Base-by-base conservation (phyloP, 208 protist species). In the Crithidia sp. region DNA sequence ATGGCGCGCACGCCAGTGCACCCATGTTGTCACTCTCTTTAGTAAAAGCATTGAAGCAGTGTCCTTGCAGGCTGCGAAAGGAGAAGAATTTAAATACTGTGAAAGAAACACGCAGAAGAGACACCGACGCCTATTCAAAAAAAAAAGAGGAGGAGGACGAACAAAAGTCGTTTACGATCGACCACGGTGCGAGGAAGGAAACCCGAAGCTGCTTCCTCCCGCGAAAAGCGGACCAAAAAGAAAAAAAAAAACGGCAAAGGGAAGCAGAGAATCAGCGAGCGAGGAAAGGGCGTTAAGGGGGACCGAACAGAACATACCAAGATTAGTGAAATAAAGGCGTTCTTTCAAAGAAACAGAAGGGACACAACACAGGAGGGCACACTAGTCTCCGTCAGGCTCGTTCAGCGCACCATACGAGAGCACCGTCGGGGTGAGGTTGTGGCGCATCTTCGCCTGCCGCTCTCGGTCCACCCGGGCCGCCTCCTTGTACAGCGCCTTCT, bases 351-450 rank as follows among this genome's bases (percentile, higher is more conserved):
- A 61, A 37, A 19, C 28, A 28, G 28, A 28, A 19, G 36, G 50
- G 6, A 47, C 45, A n/a, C 10, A 43, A 6, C 47, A 56, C 8
- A 19, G 53, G 36, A 43, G 14, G 10, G 37, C 9, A 58, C 8
- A 3, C 37, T 80, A 84, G 56, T 93, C 87, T 8, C 93, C 93
- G 69, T 97, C 93, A 4, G 93, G 93, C 67, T 97, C 93, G 61
- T 88, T 88, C 16, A 97, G 79, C 2, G 81, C 90, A 5, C 87
- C 82, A 73, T 88, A 92, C 9, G 89, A 91, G 71, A 95, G 78
- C 2, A 97, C 19, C 37, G 76, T 85, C 3, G 82, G 63, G 8
- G 90, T 94, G 19, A 90, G 70, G 6, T 80, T 74, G 9, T 52
- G 36, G 36, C 73, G 59, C 7, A 95, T 87, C n/a, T 84, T 81